Evolutionary conservation across 768 basidiomycete species (phyloP), one percentile per base, ranked within the genome.

Genomic region (Leccinum longicurvipes): DNA sequence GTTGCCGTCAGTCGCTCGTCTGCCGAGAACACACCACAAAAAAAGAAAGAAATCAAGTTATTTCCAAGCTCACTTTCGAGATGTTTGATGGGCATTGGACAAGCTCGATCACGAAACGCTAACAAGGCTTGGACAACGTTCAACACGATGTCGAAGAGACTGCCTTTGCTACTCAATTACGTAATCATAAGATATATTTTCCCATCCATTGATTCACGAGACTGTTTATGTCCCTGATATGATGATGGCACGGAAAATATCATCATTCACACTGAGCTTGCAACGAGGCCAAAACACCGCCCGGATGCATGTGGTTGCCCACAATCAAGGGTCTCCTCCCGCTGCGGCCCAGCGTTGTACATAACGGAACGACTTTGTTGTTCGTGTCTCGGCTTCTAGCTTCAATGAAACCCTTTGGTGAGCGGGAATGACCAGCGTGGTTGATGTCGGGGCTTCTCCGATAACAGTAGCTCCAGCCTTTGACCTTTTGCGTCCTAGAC

Each of bases 71-170:
- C 66, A 91, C 90, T 84, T 77, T 92, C 89, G 50, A 92, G 77
- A 69, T 91, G 82, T 68, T 91, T 91, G 72, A 91, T 85, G 70
- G 90, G 82, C 90, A 92, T 41, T 91, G 63, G 72, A 60, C 49
- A 34, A 36, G 51, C 55, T 60, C 50, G 41, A 50, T 51, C 55
- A 28, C 24, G 32, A 45, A 14, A 49, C 36, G 27, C 56, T 54
- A 55, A 44, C 21, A 24, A 39, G 27, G 24, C 57, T 60, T 56
- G 63, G 61, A 56, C 68, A 56, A 63, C 66, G 65, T 57, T 55
- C 60, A 32, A 48, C 28, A 60, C 68, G 49, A 21, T 66, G 45
- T 34, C 59, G 53, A 60, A n/a, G 32, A 36, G 47, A 60, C 61
- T 60, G 61, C 49, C 36, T 21, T 41, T 19, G 39, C 19, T 4